Evolutionary conservation across 2,329 filamentous ascomycete genomes (phyloP).

Genomic region (Aureobasidium sp.): DNA sequence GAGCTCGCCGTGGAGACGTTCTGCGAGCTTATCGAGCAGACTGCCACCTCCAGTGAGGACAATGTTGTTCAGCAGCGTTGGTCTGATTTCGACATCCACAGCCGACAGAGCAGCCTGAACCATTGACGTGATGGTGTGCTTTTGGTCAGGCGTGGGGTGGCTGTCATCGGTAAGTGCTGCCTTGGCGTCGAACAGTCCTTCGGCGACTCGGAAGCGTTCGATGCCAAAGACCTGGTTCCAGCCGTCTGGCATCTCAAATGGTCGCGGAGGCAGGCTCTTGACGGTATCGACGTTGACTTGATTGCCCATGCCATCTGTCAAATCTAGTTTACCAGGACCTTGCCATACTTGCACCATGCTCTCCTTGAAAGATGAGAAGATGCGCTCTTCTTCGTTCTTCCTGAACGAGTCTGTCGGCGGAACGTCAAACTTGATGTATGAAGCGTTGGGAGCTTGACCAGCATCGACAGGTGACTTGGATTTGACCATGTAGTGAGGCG

Average conservation of each 20-base stretch:
- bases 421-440: constrained; percentile 59
- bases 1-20: constrained; percentile 80
- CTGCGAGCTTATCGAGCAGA: constrained; percentile 83
- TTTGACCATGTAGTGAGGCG: constrained; percentile 79
- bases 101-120: constrained; percentile 68
- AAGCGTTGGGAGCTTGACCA: constrained; percentile 67
- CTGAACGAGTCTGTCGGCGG: constrained; percentile 63
- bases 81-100: constrained; percentile 82
- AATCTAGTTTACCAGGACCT: constrained; percentile 60
- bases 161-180: constrained; percentile 53
- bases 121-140: constrained; percentile 75
- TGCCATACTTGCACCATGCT: constrained; percentile 91
- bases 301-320: constrained; percentile 38
- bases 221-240: constrained; percentile 91
- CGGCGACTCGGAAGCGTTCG: constrained; percentile 77
- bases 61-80: constrained; percentile 76
- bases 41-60: constrained; percentile 86
- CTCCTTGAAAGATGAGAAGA: constrained; percentile 95
- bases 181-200: constrained; percentile 84
- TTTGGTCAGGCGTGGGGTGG: constrained; percentile 45
- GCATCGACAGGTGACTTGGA: constrained; percentile 86
- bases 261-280: constrained; percentile 64
- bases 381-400: constrained; percentile 79
- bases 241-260: constrained; percentile 96
- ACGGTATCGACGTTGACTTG: constrained; percentile 65